Conservation (phyloP, 768 basidiomycete species). For the Rhodotorula graminis region DNA sequence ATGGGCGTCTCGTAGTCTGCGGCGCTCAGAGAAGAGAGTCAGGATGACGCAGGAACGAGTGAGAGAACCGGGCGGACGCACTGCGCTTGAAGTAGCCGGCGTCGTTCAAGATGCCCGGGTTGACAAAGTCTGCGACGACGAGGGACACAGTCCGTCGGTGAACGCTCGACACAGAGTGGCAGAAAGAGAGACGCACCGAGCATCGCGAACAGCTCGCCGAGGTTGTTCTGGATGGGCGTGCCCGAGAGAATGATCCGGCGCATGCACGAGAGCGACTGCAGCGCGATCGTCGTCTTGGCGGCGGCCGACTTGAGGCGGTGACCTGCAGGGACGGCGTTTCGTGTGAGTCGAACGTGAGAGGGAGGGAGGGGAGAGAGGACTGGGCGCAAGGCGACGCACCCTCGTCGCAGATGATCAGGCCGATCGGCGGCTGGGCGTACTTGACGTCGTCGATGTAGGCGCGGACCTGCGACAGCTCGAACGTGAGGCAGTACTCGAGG, state of each 20-base stretch:
- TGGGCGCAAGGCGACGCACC: slow-evolving; percentile 52
- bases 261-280: slow-evolving; percentile 68
- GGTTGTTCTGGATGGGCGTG: slow-evolving; percentile 90
- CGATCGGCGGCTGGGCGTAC: slow-evolving; percentile 67
- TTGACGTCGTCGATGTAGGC: slow-evolving; percentile 45
- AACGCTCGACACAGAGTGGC: neutral
- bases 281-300: slow-evolving; percentile 82
- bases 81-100: slow-evolving; percentile 47
- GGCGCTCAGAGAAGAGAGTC: neutral
- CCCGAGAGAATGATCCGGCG: slow-evolving; percentile 86
- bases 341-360: too few relatives aligned
- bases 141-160: neutral
- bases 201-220: slow-evolving; percentile 95
- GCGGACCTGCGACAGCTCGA: slow-evolving; percentile 29
- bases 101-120: slow-evolving; percentile 72
- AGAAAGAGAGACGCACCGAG: slow-evolving; percentile 50
- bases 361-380: neutral
- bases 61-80: neutral
- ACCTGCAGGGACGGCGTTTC: slow-evolving; percentile 47
- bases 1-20: slow-evolving; percentile 83
- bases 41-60: neutral
- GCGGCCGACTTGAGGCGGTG: slow-evolving; percentile 88
- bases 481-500: neutral
- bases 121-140: slow-evolving; percentile 67
- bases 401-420: slow-evolving; percentile 92